Percentiles rank a stretch among this genome's conserved stretches.
phyloP scores from a whole-genome alignment of 768 basidiomycete genomes.

The Lyophyllum atratum region DNA sequence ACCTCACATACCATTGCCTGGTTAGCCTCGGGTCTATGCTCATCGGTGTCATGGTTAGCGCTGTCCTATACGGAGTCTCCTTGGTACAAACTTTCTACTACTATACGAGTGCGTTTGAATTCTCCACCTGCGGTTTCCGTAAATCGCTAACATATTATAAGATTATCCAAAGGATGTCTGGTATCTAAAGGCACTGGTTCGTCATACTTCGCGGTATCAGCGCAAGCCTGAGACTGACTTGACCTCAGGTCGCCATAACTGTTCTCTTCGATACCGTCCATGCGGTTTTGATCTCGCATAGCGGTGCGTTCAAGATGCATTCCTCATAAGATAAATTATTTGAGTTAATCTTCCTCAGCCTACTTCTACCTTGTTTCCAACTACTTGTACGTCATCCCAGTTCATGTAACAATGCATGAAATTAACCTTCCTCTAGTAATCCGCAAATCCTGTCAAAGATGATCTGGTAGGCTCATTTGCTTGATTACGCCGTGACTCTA shows the following conservation, averaged over 20 bases:
- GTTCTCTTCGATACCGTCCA: slow-evolving; percentile 48
- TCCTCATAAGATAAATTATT: not conserved
- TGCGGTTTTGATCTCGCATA: slow-evolving; percentile 47
- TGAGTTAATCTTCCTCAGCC: not conserved
- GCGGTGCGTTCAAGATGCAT: slow-evolving; percentile 29
- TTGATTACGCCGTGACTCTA: not conserved
- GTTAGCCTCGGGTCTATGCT: slow-evolving; percentile 22
- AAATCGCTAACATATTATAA: not conserved
- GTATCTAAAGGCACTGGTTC: slow-evolving; percentile 17
- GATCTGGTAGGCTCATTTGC: not conserved
- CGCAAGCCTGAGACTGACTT: not conserved
- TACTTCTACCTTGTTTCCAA: slow-evolving; percentile 6
- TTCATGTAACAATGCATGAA: not conserved
- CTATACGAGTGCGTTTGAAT: slow-evolving; percentile 9
- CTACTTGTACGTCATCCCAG: slow-evolving; percentile 2
- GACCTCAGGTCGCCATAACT: slow-evolving; percentile 35
- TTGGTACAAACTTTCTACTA: slow-evolving; percentile 23
- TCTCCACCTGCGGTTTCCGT: not conserved
- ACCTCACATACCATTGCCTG: not conserved
- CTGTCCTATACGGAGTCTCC: slow-evolving; percentile 20
- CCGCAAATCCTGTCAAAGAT: not conserved
- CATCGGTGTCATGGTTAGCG: slow-evolving; percentile 20
- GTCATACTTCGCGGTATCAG: not conserved
- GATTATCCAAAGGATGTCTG: slow-evolving; percentile 21
- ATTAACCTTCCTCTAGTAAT: not conserved